Evolutionary conservation across 192 early-diverging fungal genomes (phyloP).

Genomic region (Coemansia sp.): DNA sequence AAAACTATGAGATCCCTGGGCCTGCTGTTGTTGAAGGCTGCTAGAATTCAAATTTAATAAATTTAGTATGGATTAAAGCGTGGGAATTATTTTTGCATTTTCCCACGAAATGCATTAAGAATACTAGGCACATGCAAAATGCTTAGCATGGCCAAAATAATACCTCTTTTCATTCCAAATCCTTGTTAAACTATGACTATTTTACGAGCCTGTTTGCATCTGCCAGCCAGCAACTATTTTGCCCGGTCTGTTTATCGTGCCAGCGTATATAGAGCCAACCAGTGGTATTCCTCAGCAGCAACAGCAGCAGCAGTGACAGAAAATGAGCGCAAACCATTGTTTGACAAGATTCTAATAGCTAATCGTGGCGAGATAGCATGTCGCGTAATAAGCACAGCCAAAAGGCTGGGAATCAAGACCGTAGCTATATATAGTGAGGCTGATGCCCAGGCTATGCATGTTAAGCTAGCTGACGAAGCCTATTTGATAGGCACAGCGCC

Average conservation of each 20-base stretch:
- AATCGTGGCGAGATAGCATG: conserved; percentile 88
- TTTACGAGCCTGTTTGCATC: neutral
- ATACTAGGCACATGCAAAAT: neutral
- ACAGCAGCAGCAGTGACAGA: neutral
- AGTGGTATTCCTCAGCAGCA: conserved; percentile 1
- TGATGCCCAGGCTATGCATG: conserved; percentile 82
- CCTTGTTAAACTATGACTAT: conserved; percentile 1
- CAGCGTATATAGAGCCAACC: neutral
- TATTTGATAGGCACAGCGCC: conserved; percentile 84
- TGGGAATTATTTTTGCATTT: too few relatives aligned
- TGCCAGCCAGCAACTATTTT: neutral
- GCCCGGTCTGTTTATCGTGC: too few relatives aligned
- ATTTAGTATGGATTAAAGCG: neutral
- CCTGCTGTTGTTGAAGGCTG: neutral
- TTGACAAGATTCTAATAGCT: conserved; percentile 95
- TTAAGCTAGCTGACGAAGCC: conserved; percentile 90
- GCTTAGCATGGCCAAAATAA: neutral
- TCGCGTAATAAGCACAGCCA: conserved; percentile 78
- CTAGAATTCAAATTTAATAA: neutral
- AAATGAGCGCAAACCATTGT: conserved; percentile 60
- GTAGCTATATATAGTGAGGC: conserved; percentile 92
- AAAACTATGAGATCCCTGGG: neutral
- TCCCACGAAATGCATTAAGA: too few relatives aligned
- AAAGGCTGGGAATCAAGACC: conserved; percentile 88
- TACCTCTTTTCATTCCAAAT: neutral